Base-by-base conservation (phyloP, 345 rosid genomes). In the Leavenworthia alabamica region DNA sequence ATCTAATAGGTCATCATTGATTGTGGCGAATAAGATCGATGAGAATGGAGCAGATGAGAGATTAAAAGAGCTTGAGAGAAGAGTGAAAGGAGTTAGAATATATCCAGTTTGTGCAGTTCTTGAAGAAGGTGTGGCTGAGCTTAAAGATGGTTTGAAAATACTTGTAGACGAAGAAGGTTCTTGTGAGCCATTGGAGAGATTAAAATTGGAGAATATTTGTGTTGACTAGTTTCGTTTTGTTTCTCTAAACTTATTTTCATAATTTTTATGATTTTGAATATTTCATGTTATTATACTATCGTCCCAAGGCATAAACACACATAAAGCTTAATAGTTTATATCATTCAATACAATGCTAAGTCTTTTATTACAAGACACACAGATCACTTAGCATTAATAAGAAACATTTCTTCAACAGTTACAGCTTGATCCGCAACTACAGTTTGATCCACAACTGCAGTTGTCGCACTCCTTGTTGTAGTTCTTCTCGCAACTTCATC, bases 1-100 rank as follows among this genome's bases (percentile, higher is more conserved):
- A 24, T 89, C 97, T 0, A 57, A 75, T 71, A 76, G 85, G 13
- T 89, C 99, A 0, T 85, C 94, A 11, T 62, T 92, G 57, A 73
- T 86, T 1, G 89, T 86, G 54, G 97, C 97, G 5, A 92, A 92
- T 64, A 86, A 92, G 79, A 87, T 86, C 0, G 97, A 89, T 19
- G 99, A 92, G 73, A 63, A 61, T 1, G 94, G 93, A 6, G 80
- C 94, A 0, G 88, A 87, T 8, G 70, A 80, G 45, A 83, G 79
- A 40, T 77, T 64, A 47, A 71, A 78, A 62, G 96, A 87, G 62
- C 76, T 93, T 49, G 68, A 77, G 62, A 81, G 74, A 62, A 81
- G 88, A 66, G 95, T 85, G 48, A 66, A 67, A 63, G 94, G 75
- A 28, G 81, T 85, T 62, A 79, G 75, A 3, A 77, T 89, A 11